A percentile compares a stretch with the other conserved stretches of the same genome.
Evolutionary conservation across 2,329 filamentous ascomycete species (phyloP).

Genomic region (Aureobasidium vineae): DNA sequence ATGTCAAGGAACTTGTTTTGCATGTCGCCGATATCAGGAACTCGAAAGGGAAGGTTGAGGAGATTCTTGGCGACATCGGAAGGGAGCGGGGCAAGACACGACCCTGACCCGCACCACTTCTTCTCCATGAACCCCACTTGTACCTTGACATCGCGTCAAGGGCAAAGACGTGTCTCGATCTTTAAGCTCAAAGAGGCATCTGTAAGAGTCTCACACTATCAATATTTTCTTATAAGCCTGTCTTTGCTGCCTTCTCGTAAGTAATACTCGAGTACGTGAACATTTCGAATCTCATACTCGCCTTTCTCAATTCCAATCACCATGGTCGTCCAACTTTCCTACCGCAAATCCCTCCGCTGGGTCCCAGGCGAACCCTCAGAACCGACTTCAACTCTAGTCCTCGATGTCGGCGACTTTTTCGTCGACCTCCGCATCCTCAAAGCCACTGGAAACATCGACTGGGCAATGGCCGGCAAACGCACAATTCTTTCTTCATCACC

Average conservation of each 20-base stretch:
- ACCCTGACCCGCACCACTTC: neutral
- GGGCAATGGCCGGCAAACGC: slow-evolving; percentile 23
- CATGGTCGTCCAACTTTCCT: slow-evolving; percentile 24
- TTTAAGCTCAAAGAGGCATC: slow-evolving; percentile 8
- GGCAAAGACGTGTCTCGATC: neutral
- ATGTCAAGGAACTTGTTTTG: neutral
- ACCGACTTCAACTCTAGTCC: slow-evolving; percentile 17
- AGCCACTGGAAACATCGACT: slow-evolving; percentile 3
- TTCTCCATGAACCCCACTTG: neutral
- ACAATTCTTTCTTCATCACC: slow-evolving; percentile 11
- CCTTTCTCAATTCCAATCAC: neutral
- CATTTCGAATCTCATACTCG: neutral
- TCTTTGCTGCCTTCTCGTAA: too few relatives aligned
- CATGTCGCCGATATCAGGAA: neutral
- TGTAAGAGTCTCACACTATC: neutral
- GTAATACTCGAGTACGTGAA: neutral
- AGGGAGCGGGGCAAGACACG: neutral
- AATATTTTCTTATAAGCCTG: neutral
- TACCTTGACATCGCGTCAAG: neutral
- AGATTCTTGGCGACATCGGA: slow-evolving; percentile 20
- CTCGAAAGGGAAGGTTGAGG: slow-evolving; percentile 17
- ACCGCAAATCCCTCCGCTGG: slow-evolving; percentile 22
- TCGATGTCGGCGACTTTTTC: slow-evolving; percentile 20
- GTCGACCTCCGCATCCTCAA: slow-evolving; percentile 24
- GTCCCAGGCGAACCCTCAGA: slow-evolving; percentile 18